Evolutionary conservation across 176 grass and related monocot genomes (phyloP).

Genomic region (Aegilops speltoides): DNA sequence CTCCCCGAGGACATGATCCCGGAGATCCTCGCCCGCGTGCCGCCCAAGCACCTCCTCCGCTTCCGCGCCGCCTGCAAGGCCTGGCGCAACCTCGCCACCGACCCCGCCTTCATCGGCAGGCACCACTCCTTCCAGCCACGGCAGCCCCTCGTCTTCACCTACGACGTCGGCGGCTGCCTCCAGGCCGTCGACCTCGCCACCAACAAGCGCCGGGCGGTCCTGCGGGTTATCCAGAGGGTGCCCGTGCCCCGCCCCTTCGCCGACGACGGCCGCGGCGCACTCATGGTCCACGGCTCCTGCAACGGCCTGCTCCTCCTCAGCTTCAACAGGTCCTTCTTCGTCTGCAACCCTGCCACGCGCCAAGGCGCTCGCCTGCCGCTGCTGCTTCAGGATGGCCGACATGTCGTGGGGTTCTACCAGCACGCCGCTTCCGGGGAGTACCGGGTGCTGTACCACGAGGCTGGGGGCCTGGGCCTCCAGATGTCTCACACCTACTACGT

Average conservation of each 20-base stretch:
- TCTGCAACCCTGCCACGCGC: conserved; percentile 1
- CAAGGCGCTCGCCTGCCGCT: not conserved
- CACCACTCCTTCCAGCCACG: not conserved
- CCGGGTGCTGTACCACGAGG: not conserved
- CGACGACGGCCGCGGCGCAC: too few relatives aligned
- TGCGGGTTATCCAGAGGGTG: too few relatives aligned
- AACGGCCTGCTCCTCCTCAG: not conserved
- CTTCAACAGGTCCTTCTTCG: not conserved
- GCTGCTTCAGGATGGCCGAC: not conserved
- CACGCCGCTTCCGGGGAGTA: not conserved
- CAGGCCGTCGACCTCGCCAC: too few relatives aligned
- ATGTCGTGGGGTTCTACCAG: not conserved
- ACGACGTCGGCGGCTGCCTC: too few relatives aligned
- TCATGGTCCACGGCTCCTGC: not conserved
- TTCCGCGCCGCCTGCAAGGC: not conserved
- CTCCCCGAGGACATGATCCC: not conserved
- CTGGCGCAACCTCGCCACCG: not conserved
- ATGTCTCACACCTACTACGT: too few relatives aligned
- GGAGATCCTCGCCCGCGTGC: not conserved
- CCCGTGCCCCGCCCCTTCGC: too few relatives aligned
- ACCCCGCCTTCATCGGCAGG: not conserved
- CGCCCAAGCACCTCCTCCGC: not conserved
- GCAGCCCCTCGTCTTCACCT: too few relatives aligned
- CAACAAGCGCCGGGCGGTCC: too few relatives aligned
- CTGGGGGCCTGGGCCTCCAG: too few relatives aligned